These are phyloP conservation scores for Amanita muscaria DNA, from an alignment of 768 basidiomycete species.

Conservation along the genomic window DNA sequence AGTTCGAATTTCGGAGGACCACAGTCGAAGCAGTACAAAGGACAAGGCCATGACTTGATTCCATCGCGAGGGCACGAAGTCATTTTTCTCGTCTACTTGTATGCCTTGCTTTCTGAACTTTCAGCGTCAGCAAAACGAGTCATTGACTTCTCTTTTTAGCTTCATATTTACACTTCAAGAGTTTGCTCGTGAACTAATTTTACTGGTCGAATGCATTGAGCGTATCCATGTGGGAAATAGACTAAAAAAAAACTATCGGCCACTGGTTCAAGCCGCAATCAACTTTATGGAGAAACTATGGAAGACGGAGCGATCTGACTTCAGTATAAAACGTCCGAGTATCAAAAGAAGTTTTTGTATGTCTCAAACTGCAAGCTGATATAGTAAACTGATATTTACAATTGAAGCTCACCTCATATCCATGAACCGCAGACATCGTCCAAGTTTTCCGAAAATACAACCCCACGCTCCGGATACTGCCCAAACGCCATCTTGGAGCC, in stretches of 20 bases:
- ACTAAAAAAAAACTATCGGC: constrained; percentile 20
- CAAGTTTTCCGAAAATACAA: constrained; percentile 71
- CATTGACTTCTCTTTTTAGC: constrained; percentile 33
- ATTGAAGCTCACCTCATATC: constrained; percentile 46
- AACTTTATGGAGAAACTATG: not conserved
- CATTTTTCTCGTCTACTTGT: constrained; percentile 91
- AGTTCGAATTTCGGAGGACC: too few relatives aligned
- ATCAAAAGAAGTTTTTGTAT: constrained; percentile 31
- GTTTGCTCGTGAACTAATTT: constrained; percentile 76
- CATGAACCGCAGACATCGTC: constrained; percentile 37
- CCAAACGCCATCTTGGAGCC: constrained; percentile 60
- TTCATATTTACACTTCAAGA: constrained; percentile 97
- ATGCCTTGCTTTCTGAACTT: constrained; percentile 28
- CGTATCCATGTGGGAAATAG: constrained; percentile 66
- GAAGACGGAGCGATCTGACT: not conserved
- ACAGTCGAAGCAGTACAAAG: not conserved
- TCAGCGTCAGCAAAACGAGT: too few relatives aligned
- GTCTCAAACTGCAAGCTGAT: constrained; percentile 12
- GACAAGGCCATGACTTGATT: constrained; percentile 21
- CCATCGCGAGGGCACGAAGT: constrained; percentile 63
- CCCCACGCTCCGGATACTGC: constrained; percentile 83
- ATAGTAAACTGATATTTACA: not conserved
- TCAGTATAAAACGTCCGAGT: not conserved
- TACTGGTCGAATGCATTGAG: constrained; percentile 77
- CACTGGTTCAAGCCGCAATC: constrained; percentile 15